phyloP scores from a whole-genome alignment of 2,329 filamentous ascomycete genomes.

The Exophiala aquamarina region DNA sequence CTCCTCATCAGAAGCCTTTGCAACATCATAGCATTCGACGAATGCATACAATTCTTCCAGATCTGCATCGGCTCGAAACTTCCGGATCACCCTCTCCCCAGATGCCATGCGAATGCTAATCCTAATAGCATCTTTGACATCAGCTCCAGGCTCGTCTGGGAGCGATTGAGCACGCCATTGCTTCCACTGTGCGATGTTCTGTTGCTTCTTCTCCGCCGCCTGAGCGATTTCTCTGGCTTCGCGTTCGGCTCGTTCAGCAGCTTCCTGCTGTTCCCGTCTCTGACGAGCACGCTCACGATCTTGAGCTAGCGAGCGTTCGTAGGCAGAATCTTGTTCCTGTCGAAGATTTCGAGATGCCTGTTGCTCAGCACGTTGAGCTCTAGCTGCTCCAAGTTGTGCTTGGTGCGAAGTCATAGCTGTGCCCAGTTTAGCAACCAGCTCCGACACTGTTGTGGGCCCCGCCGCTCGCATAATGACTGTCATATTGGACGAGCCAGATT shows the following conservation, averaged over 20 bases:
- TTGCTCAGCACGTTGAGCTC: slow-evolving; percentile 76
- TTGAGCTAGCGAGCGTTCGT: slow-evolving; percentile 84
- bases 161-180: slow-evolving; percentile 73
- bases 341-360: slow-evolving; percentile 77
- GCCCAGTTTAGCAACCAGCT: slow-evolving; percentile 75
- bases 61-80: slow-evolving; percentile 67
- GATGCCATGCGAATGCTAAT: slow-evolving; percentile 62
- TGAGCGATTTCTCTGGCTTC: slow-evolving; percentile 47
- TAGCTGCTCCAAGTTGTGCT: slow-evolving; percentile 70
- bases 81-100: slow-evolving; percentile 73
- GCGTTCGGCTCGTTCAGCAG: slow-evolving; percentile 60
- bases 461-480: slow-evolving; percentile 78
- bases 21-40: slow-evolving; percentile 80
- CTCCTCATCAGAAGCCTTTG: slow-evolving; percentile 44
- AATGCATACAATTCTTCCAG: slow-evolving; percentile 94
- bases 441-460: slow-evolving; percentile 67
- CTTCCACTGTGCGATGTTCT: slow-evolving; percentile 70
- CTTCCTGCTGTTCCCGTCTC: slow-evolving; percentile 72
- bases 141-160: slow-evolving; percentile 64
- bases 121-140: slow-evolving; percentile 70
- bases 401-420: slow-evolving; percentile 72
- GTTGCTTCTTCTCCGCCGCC: slow-evolving; percentile 57
- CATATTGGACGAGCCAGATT: slow-evolving; percentile 72
- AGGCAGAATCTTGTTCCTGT: slow-evolving; percentile 88
- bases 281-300: slow-evolving; percentile 82